A percentile compares a stretch with the other conserved stretches of the same genome.
These are phyloP conservation scores for Rutidosis leptorrhynchoides DNA, from an alignment of 129 eudicot genomes.

Conservation along the genomic window DNA sequence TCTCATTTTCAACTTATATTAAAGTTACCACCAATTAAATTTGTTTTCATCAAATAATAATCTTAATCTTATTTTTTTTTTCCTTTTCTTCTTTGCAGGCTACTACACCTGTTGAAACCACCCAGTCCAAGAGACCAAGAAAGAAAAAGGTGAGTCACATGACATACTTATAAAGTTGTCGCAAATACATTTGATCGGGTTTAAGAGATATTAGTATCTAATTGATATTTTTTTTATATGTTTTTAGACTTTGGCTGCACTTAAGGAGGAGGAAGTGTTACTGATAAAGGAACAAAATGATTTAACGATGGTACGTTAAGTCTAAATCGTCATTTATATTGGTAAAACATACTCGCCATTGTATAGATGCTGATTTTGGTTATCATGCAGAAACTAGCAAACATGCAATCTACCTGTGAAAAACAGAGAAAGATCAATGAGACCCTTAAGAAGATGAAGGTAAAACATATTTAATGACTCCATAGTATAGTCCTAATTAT, in stretches of 20 bases:
- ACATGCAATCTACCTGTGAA: slow-evolving; percentile 27
- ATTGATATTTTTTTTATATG: neutral
- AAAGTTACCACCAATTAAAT: too few species aligned
- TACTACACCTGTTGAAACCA: slow-evolving; percentile 24
- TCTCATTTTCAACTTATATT: too few species aligned
- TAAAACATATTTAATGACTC: too few species aligned
- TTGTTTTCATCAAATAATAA: neutral
- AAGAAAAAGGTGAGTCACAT: slow-evolving; percentile 44
- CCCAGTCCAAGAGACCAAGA: slow-evolving; percentile 51
- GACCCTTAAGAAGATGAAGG: slow-evolving; percentile 37
- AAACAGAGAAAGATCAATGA: slow-evolving; percentile 35
- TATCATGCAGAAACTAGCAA: slow-evolving; percentile 31
- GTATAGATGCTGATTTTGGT: slow-evolving; percentile 19
- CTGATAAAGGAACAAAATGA: slow-evolving; percentile 34
- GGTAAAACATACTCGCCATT: slow-evolving; percentile 11
- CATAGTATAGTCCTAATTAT: too few species aligned
- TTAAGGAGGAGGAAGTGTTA: slow-evolving; percentile 35
- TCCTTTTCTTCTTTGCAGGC: slow-evolving; percentile 30
- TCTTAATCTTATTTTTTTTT: too few species aligned
- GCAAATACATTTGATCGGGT: neutral
- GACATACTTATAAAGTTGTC: neutral
- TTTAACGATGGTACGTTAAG: slow-evolving; percentile 29
- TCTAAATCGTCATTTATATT: neutral
- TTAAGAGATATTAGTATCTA: neutral
- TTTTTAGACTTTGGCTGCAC: slow-evolving; percentile 40